Base-by-base conservation (phyloP, 306 rosid species). In the Cucurbita maxima region DNA sequence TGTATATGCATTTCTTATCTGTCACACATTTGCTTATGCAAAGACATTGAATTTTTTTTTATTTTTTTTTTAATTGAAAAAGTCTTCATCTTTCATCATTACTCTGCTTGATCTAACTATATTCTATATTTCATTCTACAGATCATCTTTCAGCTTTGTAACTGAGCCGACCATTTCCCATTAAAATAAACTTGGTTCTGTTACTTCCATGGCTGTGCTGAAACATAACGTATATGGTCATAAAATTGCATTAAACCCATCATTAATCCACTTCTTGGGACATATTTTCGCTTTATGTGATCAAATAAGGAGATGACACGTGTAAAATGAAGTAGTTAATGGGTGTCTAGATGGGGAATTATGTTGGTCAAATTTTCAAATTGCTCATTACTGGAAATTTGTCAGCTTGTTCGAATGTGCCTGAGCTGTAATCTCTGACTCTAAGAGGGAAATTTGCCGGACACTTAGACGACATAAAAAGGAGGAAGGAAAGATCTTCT, bases 401-500 rank as follows among this genome's bases (percentile, higher is more conserved):
- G 34, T 30, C 34, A 30, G 34, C 34, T 64, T 64, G 71, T 43
- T 36, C 36, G 50, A 40, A 63, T 63, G 2, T 41, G 73, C 40
- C 73, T 68, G 73, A 69, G 58, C 73, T 69, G 73, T 69, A 63
- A 63, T 63, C 71, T 41, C 71, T 63, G 70, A 62, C 52, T 41
- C 51, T 16, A 5, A 63, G 71, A 61, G 48, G 3, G 51, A 67
- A 67, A 44, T 7, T 43, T 12, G 40, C 6, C 20, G 72, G 13
- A 43, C 6, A 44, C 9, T 45, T 37, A 67, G 34, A 64, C 71
- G 5, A 44, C 12, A 44, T 19, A 47, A 69, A 69, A 25, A 44
- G 53, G 72, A 40, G 5, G 10, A 45, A 48, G 58, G 73, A 69
- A 15, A 69, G 22, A 12, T 69, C 58, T 48, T 20, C 73, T 69